phyloP scores from a whole-genome alignment of 192 early-diverging fungal genomes.

The Backusella sp. region DNA sequence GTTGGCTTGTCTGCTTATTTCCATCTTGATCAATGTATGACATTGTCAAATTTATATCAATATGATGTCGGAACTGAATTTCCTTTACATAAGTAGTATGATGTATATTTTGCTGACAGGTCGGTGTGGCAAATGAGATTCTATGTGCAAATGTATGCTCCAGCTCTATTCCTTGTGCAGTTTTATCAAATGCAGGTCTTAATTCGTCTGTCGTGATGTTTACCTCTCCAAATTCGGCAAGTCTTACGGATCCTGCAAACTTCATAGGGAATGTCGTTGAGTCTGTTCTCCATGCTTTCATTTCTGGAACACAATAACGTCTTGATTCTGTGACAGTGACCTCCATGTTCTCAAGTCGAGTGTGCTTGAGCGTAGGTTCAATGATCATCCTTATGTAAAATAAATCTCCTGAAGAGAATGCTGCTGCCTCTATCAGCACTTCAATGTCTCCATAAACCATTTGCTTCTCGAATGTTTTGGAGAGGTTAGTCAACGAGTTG shows the following conservation, averaged over 20 bases:
- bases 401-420: slow-evolving; percentile 27
- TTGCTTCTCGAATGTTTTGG: slow-evolving; percentile 30
- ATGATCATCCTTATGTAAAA: slow-evolving; percentile 21
- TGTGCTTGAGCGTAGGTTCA: slow-evolving; percentile 19
- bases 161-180: slow-evolving; percentile 10
- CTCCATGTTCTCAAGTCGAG: slow-evolving; percentile 22
- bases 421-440: slow-evolving; percentile 23
- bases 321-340: slow-evolving; percentile 17
- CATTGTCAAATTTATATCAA: slow-evolving; percentile 23
- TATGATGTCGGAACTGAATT: slow-evolving; percentile 27
- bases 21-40: slow-evolving; percentile 18
- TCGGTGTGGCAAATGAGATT: slow-evolving; percentile 26
- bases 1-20: not conserved
- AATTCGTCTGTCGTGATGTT: not conserved
- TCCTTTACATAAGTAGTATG: slow-evolving; percentile 29
- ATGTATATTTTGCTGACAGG: slow-evolving; percentile 27
- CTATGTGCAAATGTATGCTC: slow-evolving; percentile 17
- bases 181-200: slow-evolving; percentile 9
- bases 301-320: slow-evolving; percentile 15
- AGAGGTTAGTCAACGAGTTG: slow-evolving; percentile 19
- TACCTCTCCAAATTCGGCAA: slow-evolving; percentile 3
- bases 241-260: slow-evolving; percentile 10
- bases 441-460: slow-evolving; percentile 17
- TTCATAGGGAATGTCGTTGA: not conserved
- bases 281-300: slow-evolving; percentile 24